These are phyloP conservation scores for Pestalotiopsis sp. DNA, from an alignment of 2,329 filamentous ascomycete species.

Conservation along the genomic window DNA sequence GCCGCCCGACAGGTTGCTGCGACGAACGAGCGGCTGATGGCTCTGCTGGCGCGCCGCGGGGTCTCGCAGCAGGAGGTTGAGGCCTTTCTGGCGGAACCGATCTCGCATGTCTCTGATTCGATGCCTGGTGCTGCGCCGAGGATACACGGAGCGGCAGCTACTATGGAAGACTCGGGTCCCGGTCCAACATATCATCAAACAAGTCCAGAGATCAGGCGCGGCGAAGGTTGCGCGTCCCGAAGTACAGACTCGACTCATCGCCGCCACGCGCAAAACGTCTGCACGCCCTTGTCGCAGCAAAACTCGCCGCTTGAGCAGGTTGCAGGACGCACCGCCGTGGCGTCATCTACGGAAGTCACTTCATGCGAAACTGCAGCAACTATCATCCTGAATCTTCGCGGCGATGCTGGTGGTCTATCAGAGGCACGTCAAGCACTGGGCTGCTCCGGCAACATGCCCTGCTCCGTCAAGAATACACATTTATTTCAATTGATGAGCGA, in stretches of 20 bases:
- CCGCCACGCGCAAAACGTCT: background rate
- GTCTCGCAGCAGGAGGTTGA: conserved; percentile 42
- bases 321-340: too few species aligned
- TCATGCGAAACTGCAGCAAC: conserved; percentile 30
- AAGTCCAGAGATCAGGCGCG: background rate
- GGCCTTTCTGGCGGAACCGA: conserved; percentile 32
- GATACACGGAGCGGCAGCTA: background rate
- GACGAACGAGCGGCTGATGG: conserved; percentile 49
- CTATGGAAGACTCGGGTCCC: background rate
- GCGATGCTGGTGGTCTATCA: conserved; percentile 22
- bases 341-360: conserved; percentile 17
- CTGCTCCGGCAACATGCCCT: conserved; percentile 23
- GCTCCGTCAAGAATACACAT: conserved; percentile 32
- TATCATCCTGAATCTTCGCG: conserved; percentile 30
- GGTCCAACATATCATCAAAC: background rate
- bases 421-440: conserved; percentile 22
- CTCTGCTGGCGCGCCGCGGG: conserved; percentile 42
- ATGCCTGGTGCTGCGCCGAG: background rate
- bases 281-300: background rate
- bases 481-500: conserved; percentile 35
- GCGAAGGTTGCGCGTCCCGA: background rate
- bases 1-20: conserved; percentile 51
- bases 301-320: too few species aligned
- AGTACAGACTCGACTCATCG: too few species aligned
- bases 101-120: background rate